Conservation (phyloP, 163 green algal genomes). For the Prototheca wickerhamii region DNA sequence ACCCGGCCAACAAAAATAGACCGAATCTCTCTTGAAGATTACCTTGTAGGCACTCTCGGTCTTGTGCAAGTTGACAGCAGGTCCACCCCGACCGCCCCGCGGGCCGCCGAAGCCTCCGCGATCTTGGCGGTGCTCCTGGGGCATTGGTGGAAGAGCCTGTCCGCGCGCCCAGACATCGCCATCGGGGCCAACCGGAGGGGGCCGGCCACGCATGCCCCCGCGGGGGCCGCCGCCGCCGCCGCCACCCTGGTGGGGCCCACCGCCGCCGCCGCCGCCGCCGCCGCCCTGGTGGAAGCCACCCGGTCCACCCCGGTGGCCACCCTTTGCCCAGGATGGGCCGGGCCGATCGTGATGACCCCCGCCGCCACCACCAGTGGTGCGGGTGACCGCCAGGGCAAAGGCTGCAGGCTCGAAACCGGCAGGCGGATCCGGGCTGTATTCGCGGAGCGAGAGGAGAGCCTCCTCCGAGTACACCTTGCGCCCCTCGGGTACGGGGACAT, state of each 20-base stretch:
- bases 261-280: slow-evolving; percentile 3
- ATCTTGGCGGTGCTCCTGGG: slow-evolving; percentile 15
- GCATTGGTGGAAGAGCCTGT: slow-evolving; percentile 29
- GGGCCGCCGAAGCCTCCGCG: slow-evolving; percentile 18
- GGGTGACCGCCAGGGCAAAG: background rate
- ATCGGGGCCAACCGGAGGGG: slow-evolving; percentile 17
- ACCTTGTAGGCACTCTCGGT: slow-evolving; percentile 52
- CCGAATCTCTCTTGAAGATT: too few relatives aligned
- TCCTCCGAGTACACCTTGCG: background rate
- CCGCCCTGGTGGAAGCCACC: background rate
- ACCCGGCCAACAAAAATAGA: background rate
- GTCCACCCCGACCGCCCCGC: slow-evolving; percentile 26
- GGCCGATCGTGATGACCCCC: background rate
- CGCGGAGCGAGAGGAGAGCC: background rate
- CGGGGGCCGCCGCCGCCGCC: slow-evolving; percentile 16
- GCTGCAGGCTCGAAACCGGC: background rate
- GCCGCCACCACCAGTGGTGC: background rate
- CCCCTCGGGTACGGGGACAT: background rate
- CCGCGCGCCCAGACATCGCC: slow-evolving; percentile 39
- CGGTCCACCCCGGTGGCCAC: background rate
- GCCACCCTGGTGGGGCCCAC: slow-evolving; percentile 13
- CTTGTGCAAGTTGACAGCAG: slow-evolving; percentile 54
- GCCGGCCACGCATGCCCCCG: background rate
- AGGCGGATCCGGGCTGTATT: background rate
- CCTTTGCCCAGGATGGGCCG: too few relatives aligned